Base-by-base conservation (phyloP, 2,329 filamentous ascomycete genomes). In the Clonostachys chloroleuca region DNA sequence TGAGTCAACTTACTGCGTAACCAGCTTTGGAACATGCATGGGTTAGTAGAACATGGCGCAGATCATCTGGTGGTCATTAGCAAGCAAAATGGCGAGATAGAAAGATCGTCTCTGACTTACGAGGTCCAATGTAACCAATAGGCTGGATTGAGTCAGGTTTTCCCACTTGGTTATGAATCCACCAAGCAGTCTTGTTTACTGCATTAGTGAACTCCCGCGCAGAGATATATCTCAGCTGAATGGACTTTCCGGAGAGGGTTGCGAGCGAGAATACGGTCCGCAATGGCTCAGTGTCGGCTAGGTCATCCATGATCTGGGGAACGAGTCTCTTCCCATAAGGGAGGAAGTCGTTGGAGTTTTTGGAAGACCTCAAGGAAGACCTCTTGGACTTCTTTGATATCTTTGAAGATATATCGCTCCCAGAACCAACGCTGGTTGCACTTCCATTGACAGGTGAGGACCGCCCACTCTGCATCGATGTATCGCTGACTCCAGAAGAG, bases 21-120 rank as follows among this genome's bases (percentile, higher is more conserved):
- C 58, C 58, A 33, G 56, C 59, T 46, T 69, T 69, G 36, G 65
- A 56, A 35, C 56, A 57, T 0, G 58, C 67, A 40, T 59, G 59
- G 0, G 57, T 63, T 34, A 65, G 39, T 1, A 65, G 45, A 12
- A 60, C 44, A 18, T 65, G 56, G 14, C 62, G 53, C 9, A 64
- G 43, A 46, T 65, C 62, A 33, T 64, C 62, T 64, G 7, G 3
- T 24, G 13, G 8, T 5, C 36, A 6, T 10, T 13, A 33, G 10
- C 24, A 30, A 30, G 24, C 24, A 30, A 10, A 30, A 30, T 3
- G 8, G 5, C 24, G 9, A 30, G 24, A 30, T 8, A 6, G 24
- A 30, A 30, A 30, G 24, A 8, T 30, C 24, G 3, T 30, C 1
- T 20, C 9, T 8, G 35, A 59, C 62, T 57, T 55, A 64, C 62